A percentile compares a stretch with the other conserved stretches of the same genome.
These are phyloP conservation scores for Wickerhamomyces queroliae DNA, from an alignment of 805 yeast genomes.

Conservation along the genomic window DNA sequence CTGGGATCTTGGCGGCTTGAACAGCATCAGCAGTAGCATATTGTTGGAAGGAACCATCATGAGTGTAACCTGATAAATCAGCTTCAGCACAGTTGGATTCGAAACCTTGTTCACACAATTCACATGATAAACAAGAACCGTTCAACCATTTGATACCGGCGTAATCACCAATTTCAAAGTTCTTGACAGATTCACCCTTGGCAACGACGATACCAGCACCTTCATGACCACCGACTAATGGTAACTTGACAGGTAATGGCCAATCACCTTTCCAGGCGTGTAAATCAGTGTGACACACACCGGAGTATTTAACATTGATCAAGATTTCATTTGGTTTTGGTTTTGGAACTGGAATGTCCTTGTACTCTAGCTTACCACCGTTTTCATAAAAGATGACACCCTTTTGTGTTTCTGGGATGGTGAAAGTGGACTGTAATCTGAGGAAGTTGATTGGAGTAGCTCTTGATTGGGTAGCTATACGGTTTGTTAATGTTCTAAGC, in stretches of 20 bases:
- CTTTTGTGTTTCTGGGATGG: slow-evolving; percentile 62
- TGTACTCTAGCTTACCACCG: slow-evolving; percentile 59
- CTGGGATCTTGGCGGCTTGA: slow-evolving; percentile 78
- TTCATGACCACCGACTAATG: slow-evolving; percentile 85
- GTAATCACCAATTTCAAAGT: slow-evolving; percentile 71
- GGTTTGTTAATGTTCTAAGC: slow-evolving; percentile 20
- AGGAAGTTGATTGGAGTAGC: slow-evolving; percentile 9
- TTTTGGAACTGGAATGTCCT: slow-evolving; percentile 73
- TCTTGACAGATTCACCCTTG: slow-evolving; percentile 59
- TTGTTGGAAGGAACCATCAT: slow-evolving; percentile 89
- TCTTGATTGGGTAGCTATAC: slow-evolving; percentile 4
- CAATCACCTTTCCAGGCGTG: slow-evolving; percentile 96
- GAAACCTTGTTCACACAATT: slow-evolving; percentile 58
- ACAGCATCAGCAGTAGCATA: slow-evolving; percentile 85
- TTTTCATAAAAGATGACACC: slow-evolving; percentile 63
- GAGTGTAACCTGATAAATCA: slow-evolving; percentile 80
- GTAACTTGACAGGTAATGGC: slow-evolving; percentile 72
- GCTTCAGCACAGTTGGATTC: slow-evolving; percentile 72
- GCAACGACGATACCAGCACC: slow-evolving; percentile 87
- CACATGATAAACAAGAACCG: slow-evolving; percentile 73
- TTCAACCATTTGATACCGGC: slow-evolving; percentile 87
- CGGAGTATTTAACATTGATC: slow-evolving; percentile 79
- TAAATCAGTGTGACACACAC: slow-evolving; percentile 91
- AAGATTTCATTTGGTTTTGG: slow-evolving; percentile 77
- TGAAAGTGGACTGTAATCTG: slow-evolving; percentile 23